phyloP scores from a whole-genome alignment of 768 basidiomycete species.

The Amanita muscaria region DNA sequence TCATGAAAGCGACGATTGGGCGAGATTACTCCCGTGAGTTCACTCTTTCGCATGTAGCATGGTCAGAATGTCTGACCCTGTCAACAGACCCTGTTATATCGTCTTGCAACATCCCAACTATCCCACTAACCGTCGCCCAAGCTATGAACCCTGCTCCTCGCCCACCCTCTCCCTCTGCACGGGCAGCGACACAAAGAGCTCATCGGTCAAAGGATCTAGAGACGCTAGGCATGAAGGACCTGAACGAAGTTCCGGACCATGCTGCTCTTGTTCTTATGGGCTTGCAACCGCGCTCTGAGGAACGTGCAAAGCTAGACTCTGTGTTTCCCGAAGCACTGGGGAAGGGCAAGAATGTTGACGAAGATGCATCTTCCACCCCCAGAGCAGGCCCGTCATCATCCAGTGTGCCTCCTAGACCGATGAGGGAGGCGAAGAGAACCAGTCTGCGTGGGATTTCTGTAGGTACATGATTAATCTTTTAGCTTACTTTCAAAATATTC shows the following conservation, averaged over 20 bases:
- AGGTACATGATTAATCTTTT: slow-evolving; percentile 12
- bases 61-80: slow-evolving; percentile 11
- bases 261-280: slow-evolving; percentile 76
- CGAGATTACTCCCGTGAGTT: slow-evolving; percentile 86
- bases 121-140: slow-evolving; percentile 90
- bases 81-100: slow-evolving; percentile 82
- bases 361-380: slow-evolving; percentile 15
- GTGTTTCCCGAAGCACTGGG: slow-evolving; percentile 36
- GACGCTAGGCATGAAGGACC: slow-evolving; percentile 80
- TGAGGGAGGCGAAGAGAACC: slow-evolving; percentile 49
- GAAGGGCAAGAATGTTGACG: slow-evolving; percentile 13
- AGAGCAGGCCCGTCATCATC: slow-evolving; percentile 14
- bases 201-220: slow-evolving; percentile 82
- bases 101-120: slow-evolving; percentile 94
- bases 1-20: slow-evolving; percentile 97
- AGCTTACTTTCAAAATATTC: too few relatives aligned
- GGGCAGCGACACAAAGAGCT: slow-evolving; percentile 83
- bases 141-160: slow-evolving; percentile 94
- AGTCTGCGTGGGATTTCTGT: slow-evolving; percentile 23
- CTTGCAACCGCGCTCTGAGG: slow-evolving; percentile 34
- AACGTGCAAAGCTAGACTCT: slow-evolving; percentile 43
- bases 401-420: slow-evolving; percentile 54
- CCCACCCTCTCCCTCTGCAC: slow-evolving; percentile 84
- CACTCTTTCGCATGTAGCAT: not conserved
- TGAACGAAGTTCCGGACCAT: slow-evolving; percentile 69